phyloP scores from a whole-genome alignment of 2,329 filamentous ascomycete genomes.

The Hypoxylon sp. region DNA sequence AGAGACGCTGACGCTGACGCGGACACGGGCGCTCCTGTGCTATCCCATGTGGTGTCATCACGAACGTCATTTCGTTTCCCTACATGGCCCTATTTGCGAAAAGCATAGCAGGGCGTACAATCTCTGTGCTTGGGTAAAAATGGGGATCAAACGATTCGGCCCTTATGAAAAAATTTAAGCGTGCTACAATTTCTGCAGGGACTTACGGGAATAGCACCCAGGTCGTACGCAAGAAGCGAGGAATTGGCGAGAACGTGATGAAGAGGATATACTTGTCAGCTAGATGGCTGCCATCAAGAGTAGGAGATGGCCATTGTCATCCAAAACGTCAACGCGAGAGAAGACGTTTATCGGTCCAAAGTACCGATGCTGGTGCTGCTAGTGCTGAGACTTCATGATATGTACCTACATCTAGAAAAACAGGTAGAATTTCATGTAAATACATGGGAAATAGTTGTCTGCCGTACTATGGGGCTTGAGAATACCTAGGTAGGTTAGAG shows the following conservation, averaged over 20 bases:
- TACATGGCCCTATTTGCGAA: neutral
- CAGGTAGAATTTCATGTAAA: neutral
- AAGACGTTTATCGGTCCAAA: neutral
- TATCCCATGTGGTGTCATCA: neutral
- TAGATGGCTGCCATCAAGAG: neutral
- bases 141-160: neutral
- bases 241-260: neutral
- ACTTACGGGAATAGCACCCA: neutral
- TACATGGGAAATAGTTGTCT: neutral
- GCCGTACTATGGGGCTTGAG: neutral
- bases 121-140: neutral
- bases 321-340: neutral
- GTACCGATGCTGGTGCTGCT: neutral
- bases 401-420: neutral
- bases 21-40: neutral
- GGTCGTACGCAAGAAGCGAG: slow-evolving; percentile 1
- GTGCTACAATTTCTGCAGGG: slow-evolving; percentile 2
- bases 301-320: neutral
- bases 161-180: neutral
- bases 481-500: neutral
- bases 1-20: neutral
- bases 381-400: neutral
- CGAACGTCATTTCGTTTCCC: neutral
- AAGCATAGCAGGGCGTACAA: neutral
- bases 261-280: neutral